Evolutionary conservation across 2,329 filamentous ascomycete genomes (phyloP).

Genomic region (Emmonsiellopsis sp.): DNA sequence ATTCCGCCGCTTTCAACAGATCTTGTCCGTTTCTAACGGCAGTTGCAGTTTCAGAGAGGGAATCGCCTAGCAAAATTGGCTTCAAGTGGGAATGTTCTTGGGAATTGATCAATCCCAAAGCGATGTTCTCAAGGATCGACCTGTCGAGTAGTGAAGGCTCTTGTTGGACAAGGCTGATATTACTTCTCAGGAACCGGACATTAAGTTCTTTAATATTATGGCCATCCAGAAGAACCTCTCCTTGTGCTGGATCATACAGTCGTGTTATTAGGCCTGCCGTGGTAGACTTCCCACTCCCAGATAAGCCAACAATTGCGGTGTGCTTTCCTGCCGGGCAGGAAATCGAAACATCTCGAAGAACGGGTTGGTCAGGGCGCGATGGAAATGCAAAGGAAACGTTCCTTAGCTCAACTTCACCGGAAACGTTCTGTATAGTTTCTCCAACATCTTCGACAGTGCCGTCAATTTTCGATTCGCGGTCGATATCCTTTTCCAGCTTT

Average conservation of each 20-base stretch:
- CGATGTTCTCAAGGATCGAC: constrained; percentile 75
- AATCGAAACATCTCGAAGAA: constrained; percentile 41
- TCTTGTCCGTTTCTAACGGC: constrained; percentile 45
- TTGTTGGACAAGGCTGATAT: constrained; percentile 77
- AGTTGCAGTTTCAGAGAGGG: constrained; percentile 44
- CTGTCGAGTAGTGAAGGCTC: constrained; percentile 78
- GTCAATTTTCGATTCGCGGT: constrained; percentile 42
- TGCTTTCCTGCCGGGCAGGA: constrained; percentile 70
- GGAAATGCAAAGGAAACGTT: constrained; percentile 41
- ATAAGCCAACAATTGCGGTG: constrained; percentile 62
- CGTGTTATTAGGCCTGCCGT: constrained; percentile 19
- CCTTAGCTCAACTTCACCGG: constrained; percentile 25
- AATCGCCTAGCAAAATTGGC: constrained; percentile 39
- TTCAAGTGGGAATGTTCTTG: constrained; percentile 26
- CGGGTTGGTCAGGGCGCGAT: constrained; percentile 21
- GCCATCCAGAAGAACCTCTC: constrained; percentile 66
- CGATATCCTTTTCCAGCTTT: constrained; percentile 51
- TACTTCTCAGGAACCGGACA: constrained; percentile 69
- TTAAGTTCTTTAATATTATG: constrained; percentile 67
- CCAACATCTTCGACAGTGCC: constrained; percentile 19
- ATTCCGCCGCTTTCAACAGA: constrained; percentile 36
- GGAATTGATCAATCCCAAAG: constrained; percentile 35
- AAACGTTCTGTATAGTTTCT: constrained; percentile 16
- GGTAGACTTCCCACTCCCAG: constrained; percentile 43
- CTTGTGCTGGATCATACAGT: constrained; percentile 73